These are phyloP conservation scores for Exophiala oligosperma DNA, from an alignment of 2,329 filamentous ascomycete species.

Conservation along the genomic window DNA sequence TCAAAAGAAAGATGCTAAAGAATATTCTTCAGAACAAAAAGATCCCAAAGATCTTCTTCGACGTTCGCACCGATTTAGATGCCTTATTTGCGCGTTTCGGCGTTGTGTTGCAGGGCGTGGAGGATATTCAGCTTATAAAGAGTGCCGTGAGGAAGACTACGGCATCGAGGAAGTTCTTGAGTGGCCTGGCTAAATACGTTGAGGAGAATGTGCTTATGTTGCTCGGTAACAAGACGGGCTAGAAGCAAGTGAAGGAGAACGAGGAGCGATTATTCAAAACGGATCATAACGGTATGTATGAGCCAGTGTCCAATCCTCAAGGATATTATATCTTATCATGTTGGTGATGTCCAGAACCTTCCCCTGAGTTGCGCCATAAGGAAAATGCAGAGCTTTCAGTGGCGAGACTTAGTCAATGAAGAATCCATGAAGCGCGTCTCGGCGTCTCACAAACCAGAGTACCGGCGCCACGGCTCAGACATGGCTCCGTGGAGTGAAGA, in stretches of 20 bases:
- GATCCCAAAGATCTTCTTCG: conserved; percentile 55
- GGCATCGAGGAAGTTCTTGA: conserved; percentile 25
- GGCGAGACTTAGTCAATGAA: conserved; percentile 16
- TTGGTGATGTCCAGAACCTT: conserved; percentile 26
- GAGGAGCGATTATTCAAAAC: no score
- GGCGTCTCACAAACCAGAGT: conserved; percentile 13
- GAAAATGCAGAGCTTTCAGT: conserved; percentile 12
- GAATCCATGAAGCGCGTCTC: conserved; percentile 12
- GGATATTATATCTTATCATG: no score
- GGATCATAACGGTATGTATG: no score
- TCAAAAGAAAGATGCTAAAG: conserved; percentile 29
- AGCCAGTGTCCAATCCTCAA: no score
- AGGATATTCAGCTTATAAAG: conserved; percentile 58
- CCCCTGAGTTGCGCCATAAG: conserved; percentile 16
- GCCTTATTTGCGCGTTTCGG: conserved; percentile 48
- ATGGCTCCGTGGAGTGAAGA: conserved; percentile 33
- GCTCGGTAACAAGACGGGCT: background rate
- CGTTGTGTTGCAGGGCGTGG: conserved; percentile 43
- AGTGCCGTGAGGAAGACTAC: conserved; percentile 35
- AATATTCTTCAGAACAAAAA: conserved; percentile 43
- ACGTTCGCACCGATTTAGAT: conserved; percentile 57
- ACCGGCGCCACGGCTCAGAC: conserved; percentile 29
- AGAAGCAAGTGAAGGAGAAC: no score
- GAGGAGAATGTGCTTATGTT: conserved; percentile 19
- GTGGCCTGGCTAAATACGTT: conserved; percentile 39